Evolutionary conservation across 257 asterid species (phyloP).

Genomic region (Nicotiana tomentosiformis): DNA sequence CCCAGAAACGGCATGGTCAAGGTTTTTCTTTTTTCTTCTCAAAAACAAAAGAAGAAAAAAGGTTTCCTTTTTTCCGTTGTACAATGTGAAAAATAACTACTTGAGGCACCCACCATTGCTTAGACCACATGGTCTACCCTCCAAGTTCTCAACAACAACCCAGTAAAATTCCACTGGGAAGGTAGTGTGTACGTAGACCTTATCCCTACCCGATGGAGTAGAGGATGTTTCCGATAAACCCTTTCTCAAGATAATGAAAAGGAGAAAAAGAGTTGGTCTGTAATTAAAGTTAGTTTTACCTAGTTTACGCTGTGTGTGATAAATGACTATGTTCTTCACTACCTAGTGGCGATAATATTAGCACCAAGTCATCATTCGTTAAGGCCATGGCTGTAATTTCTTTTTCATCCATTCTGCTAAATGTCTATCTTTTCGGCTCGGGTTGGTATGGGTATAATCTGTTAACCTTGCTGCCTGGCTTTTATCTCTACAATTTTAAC

Average conservation of each 20-base stretch:
- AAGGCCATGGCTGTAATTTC: not conserved
- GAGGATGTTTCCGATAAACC: no score
- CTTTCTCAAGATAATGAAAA: no score
- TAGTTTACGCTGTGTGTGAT: not conserved
- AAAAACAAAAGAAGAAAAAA: no score
- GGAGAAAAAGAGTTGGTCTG: no score
- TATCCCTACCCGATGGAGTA: no score
- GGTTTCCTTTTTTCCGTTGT: not conserved
- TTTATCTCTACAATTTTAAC: not conserved
- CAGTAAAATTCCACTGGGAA: no score
- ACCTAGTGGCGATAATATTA: not conserved
- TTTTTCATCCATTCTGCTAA: not conserved
- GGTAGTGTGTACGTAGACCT: no score
- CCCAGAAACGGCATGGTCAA: not conserved
- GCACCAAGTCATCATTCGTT: not conserved
- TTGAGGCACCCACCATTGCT: not conserved
- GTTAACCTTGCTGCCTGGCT: not conserved
- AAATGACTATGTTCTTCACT: not conserved
- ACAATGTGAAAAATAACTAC: not conserved
- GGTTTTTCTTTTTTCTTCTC: not conserved
- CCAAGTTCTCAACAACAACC: no score
- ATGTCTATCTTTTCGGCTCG: not conserved
- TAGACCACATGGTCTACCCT: no score
- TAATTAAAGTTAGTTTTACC: not conserved
- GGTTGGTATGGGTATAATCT: not conserved